Conservation (phyloP, 805 yeast species). For the Teunomyces cretensis region DNA sequence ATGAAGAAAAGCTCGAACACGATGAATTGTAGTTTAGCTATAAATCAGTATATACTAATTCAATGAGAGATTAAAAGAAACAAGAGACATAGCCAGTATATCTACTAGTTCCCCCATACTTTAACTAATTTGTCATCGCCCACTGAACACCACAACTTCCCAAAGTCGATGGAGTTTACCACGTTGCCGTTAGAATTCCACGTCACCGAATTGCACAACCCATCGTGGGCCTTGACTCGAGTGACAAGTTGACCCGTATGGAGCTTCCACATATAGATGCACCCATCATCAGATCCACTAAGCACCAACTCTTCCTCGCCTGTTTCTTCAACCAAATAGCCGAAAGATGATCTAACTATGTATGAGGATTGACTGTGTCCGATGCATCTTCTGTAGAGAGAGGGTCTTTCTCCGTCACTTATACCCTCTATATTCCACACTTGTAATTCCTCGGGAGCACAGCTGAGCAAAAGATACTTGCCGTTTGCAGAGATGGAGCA, state of each 20-base stretch:
- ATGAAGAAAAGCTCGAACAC: slow-evolving; percentile 26
- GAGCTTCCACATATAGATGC: slow-evolving; percentile 75
- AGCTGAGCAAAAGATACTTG: slow-evolving; percentile 57
- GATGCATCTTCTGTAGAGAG: slow-evolving; percentile 56
- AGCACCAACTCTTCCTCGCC: slow-evolving; percentile 62
- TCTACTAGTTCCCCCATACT: slow-evolving; percentile 52
- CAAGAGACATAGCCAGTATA: background rate
- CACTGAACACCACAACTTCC: slow-evolving; percentile 71
- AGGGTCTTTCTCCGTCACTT: slow-evolving; percentile 5
- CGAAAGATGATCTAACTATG: slow-evolving; percentile 76
- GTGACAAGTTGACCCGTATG: slow-evolving; percentile 65
- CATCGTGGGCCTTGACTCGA: slow-evolving; percentile 60
- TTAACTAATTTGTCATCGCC: slow-evolving; percentile 77
- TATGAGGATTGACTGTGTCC: slow-evolving; percentile 73
- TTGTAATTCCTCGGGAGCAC: slow-evolving; percentile 74
- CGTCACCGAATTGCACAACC: slow-evolving; percentile 73
- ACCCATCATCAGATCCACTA: slow-evolving; percentile 85
- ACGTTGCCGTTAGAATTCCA: slow-evolving; percentile 50
- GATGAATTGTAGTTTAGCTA: slow-evolving; percentile 37
- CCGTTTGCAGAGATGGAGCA: slow-evolving; percentile 57
- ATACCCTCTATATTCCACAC: slow-evolving; percentile 65
- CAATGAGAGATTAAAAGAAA: background rate
- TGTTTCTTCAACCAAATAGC: slow-evolving; percentile 45
- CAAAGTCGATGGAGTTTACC: slow-evolving; percentile 27
- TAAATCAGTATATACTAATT: background rate